phyloP scores from a whole-genome alignment of 805 yeast species.

The Clavispora vitiphila region DNA sequence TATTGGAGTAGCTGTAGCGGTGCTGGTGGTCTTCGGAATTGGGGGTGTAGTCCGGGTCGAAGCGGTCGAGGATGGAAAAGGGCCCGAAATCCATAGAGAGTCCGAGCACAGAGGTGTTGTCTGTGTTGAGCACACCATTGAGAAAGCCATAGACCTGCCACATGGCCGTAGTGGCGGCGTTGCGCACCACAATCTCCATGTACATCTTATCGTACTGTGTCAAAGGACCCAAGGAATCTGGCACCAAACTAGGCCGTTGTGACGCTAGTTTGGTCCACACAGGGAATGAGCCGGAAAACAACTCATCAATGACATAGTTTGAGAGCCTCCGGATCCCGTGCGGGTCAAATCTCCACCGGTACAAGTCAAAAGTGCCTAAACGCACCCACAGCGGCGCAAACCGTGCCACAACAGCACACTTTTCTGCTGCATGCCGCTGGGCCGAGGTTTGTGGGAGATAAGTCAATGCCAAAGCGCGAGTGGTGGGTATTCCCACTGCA shows the following conservation, averaged over 20 bases:
- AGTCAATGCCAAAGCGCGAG: conserved; percentile 75
- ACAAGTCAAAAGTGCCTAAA: conserved; percentile 82
- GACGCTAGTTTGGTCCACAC: background rate
- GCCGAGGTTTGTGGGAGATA: conserved; percentile 73
- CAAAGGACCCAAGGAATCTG: conserved; percentile 29
- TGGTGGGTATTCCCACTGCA: conserved; percentile 79
- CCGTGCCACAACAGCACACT: conserved; percentile 80
- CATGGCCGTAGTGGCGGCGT: conserved; percentile 71
- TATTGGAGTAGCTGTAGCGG: conserved; percentile 77
- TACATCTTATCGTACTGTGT: conserved; percentile 68
- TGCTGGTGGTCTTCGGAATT: conserved; percentile 76
- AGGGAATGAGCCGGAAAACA: conserved; percentile 36
- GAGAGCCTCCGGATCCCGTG: conserved; percentile 57
- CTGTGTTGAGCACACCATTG: conserved; percentile 93
- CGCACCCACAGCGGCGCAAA: conserved; percentile 86
- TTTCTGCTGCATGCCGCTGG: conserved; percentile 63
- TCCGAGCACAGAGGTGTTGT: conserved; percentile 87
- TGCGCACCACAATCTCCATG: conserved; percentile 63
- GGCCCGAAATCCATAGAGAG: conserved; percentile 93
- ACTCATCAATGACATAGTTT: conserved; percentile 66
- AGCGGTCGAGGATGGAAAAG: conserved; percentile 82
- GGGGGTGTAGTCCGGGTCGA: conserved; percentile 78
- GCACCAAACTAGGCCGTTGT: conserved; percentile 10
- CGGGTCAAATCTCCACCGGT: conserved; percentile 67
- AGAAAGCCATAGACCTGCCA: conserved; percentile 92